Evolutionary conservation across 345 rosid genomes (phyloP), one percentile per base, ranked within the genome.

Genomic region (Eucalyptus coolabah): DNA sequence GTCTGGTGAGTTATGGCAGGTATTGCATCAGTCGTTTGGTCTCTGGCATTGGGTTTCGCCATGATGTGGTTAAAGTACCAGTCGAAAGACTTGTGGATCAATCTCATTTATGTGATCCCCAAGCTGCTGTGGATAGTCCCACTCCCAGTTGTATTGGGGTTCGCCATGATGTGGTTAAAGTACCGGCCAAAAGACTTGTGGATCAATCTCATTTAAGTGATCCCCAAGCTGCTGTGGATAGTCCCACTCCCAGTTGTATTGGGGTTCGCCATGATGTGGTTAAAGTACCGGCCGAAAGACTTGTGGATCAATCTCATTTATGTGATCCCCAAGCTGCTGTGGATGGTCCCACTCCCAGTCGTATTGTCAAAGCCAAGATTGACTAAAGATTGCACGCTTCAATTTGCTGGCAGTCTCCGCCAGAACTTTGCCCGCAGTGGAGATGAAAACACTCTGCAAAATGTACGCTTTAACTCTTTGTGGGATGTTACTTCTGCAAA

Each of bases 1-100:
- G 18, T 50, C 51, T 50, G 51, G 53, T 94, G 18, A 89, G 93
- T 49, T 92, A 44, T 67, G 91, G 94, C 15, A 91, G 90, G 88
- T 95, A 95, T 86, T 91, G 94, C 86, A 23, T 90, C 34, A 91
- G 91, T 86, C 93, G 97, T 56, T 30, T 91, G 86, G 91, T 91
- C 90, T 95, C 92, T 12, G 98, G 95, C 86, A 91, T 96, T 37
- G 99, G 98, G 51, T 96, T 53, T 53, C 56, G 24, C 7, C 95
- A 89, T 19, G 98, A 97, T 89, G 96, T 92, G 88, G 89, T 34
- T 18, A 95, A 90, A 88, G 90, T 94, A 53, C 80, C 91, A 1
- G 97, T 92, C 16, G 97, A 94, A 91, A 87, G 53, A 69, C 94
- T 95, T 50, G 91, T 93, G 19, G 91, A 92, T 50, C 50, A 49